Evolutionary conservation across 192 early-diverging fungal genomes (phyloP).

Genomic region (Entomortierella parvispora): DNA sequence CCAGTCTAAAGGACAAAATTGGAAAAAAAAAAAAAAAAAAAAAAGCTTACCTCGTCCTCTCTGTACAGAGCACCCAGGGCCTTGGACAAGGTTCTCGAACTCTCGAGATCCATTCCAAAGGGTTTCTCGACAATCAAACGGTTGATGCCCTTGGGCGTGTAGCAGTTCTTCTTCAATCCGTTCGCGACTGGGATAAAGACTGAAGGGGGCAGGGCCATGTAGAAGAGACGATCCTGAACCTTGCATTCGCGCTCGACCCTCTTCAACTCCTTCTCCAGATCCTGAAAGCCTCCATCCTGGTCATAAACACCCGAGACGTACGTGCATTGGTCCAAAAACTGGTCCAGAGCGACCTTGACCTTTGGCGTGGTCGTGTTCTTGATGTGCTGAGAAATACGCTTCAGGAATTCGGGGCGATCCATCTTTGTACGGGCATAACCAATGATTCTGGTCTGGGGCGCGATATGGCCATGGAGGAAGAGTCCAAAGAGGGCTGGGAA

Average conservation of each 20-base stretch:
- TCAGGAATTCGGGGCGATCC: conserved; percentile 77
- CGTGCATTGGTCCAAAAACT: conserved; percentile 74
- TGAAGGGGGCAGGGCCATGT: conserved; percentile 90
- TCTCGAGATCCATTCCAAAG: conserved; percentile 90
- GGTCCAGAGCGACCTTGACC: conserved; percentile 60
- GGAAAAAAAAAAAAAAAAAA: neutral
- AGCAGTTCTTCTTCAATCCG: conserved; percentile 76
- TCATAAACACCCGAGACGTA: conserved; percentile 91
- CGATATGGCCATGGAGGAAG: conserved; percentile 81
- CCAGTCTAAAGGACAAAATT: neutral
- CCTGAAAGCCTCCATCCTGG: conserved; percentile 71
- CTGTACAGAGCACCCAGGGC: conserved; percentile 80
- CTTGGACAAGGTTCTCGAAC: conserved; percentile 69
- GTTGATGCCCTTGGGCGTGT: conserved; percentile 73
- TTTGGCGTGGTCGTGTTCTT: conserved; percentile 59
- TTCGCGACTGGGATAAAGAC: conserved; percentile 87
- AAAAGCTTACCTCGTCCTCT: conserved; percentile 75
- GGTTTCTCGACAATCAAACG: conserved; percentile 93
- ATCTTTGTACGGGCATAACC: conserved; percentile 94
- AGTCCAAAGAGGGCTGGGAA: conserved; percentile 93
- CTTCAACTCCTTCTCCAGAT: conserved; percentile 68
- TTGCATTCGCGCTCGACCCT: conserved; percentile 62
- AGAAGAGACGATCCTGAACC: conserved; percentile 68
- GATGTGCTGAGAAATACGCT: conserved; percentile 77
- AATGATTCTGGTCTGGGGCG: conserved; percentile 76